Evolutionary conservation across 345 rosid species (phyloP), one percentile per base, ranked within the genome.

Genomic region (Brassica carinata): DNA sequence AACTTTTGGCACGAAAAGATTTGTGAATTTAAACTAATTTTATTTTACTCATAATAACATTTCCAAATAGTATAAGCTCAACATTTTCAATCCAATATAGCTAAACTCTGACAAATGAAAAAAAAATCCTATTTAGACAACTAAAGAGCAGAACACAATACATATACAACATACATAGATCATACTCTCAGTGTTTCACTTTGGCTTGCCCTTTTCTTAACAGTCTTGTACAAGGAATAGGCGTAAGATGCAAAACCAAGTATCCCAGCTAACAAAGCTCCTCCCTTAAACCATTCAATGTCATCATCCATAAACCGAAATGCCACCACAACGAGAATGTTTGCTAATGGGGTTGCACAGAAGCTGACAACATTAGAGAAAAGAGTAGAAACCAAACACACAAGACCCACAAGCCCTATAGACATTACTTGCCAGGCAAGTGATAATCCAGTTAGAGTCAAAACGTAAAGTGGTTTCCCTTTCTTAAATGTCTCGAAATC

Each of bases 361-460:
- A 83, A 77, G 36, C 67, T 81, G 1, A 78, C 82, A 31, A 81
- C 82, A 61, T 81, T 83, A 66, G 86, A 85, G 83, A 85, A 85
- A 17, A 85, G 64, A 65, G 85, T 72, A 75, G 88, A 83, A 18
- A 27, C 82, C 72, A 83, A 53, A 75, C 67, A 81, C 57, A 83
- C 79, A 30, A 83, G 77, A 30, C 86, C 88, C 77, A 83, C 82
- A 3, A 81, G 68, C 19, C 86, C 88, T 11, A 85, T 66, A 0
- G 84, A 75, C 67, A 71, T 75, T 45, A 83, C 82, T 74, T 83
- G 85, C 79, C 79, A 83, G 2, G 71, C 72, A 75, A 82, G 79
- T 10, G 82, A 79, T 57, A 78, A 61, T 27, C 82, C 82, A 10
- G 64, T 66, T 0, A 83, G 62, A 55, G 73, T 64, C 51, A 83